A percentile compares a stretch with the other conserved stretches of the same genome.
These are phyloP conservation scores for Diaporthe capsici DNA, from an alignment of 2,329 filamentous ascomycete species.

Conservation along the genomic window DNA sequence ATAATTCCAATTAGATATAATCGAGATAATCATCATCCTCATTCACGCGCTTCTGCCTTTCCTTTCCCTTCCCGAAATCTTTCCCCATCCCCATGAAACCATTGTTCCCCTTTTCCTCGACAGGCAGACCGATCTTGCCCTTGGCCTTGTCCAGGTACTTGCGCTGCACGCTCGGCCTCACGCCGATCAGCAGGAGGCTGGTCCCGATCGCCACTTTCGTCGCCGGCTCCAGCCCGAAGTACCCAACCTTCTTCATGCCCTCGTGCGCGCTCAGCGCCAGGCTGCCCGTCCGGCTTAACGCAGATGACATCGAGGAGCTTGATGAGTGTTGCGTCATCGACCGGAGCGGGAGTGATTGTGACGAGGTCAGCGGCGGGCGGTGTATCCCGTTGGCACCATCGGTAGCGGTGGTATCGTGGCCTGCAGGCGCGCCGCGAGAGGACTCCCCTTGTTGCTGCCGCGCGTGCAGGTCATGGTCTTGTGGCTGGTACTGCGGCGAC, in stretches of 20 bases:
- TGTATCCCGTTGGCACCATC: background rate
- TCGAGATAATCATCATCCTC: background rate
- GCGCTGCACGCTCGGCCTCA: slow-evolving; percentile 28
- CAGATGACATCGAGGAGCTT: background rate
- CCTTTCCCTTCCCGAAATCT: background rate
- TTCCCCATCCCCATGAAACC: background rate
- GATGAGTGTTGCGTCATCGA: background rate
- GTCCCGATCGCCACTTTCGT: slow-evolving; percentile 15
- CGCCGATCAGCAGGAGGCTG: slow-evolving; percentile 14
- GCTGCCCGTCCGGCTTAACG: background rate
- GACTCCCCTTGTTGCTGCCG: slow-evolving; percentile 14
- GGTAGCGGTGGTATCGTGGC: background rate
- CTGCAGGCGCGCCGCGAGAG: background rate
- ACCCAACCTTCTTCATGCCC: slow-evolving; percentile 34
- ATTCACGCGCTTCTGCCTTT: background rate
- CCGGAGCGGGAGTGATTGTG: background rate
- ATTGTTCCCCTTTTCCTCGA: background rate
- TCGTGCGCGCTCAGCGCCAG: slow-evolving; percentile 25
- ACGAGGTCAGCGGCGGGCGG: background rate
- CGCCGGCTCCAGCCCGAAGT: slow-evolving; percentile 25
- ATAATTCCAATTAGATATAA: background rate
- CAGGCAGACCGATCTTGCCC: slow-evolving; percentile 19
- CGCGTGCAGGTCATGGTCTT: background rate
- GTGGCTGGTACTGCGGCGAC: slow-evolving; percentile 1
- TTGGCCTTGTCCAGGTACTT: slow-evolving; percentile 32